A percentile compares a stretch with the other conserved stretches of the same genome.
Evolutionary conservation across 139 green algal species (phyloP).

Genomic region (Zygnema cylindricum): DNA sequence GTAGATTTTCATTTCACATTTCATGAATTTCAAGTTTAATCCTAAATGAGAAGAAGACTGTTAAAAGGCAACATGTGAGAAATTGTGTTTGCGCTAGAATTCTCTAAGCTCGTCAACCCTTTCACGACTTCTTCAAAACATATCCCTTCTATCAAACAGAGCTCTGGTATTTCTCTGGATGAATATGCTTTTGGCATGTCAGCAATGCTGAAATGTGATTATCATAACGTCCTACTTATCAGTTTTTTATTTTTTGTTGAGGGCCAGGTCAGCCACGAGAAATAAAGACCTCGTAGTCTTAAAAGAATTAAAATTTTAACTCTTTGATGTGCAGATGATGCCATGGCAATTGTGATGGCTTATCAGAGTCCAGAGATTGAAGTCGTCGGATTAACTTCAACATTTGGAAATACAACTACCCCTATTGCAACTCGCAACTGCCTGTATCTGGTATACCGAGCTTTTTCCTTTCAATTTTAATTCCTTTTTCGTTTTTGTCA

Average conservation of each 20-base stretch:
- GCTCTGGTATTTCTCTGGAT: too few relatives aligned
- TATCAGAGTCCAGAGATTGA: conserved; percentile 76
- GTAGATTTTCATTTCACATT: too few relatives aligned
- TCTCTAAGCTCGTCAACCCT: too few relatives aligned
- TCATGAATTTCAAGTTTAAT: too few relatives aligned
- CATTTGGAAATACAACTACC: conserved; percentile 84
- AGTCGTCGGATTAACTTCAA: conserved; percentile 79
- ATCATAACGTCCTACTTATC: not conserved
- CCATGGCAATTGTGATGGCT: conserved; percentile 80
- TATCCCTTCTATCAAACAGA: too few relatives aligned
- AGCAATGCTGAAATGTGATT: not conserved
- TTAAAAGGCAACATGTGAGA: too few relatives aligned
- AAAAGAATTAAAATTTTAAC: not conserved
- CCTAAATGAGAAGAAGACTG: too few relatives aligned
- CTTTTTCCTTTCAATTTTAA: not conserved
- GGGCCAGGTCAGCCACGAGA: too few relatives aligned
- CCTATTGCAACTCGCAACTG: conserved; percentile 81
- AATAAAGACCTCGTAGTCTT: not conserved
- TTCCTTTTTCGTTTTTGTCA: not conserved
- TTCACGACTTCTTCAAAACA: too few relatives aligned
- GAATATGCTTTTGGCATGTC: not conserved
- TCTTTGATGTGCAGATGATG: conserved; percentile 72
- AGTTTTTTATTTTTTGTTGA: too few relatives aligned
- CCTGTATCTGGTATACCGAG: conserved; percentile 65
- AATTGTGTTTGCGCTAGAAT: too few relatives aligned